phyloP scores from a whole-genome alignment of 352 stramenopile genomes.

The Phytophthora capsici region DNA sequence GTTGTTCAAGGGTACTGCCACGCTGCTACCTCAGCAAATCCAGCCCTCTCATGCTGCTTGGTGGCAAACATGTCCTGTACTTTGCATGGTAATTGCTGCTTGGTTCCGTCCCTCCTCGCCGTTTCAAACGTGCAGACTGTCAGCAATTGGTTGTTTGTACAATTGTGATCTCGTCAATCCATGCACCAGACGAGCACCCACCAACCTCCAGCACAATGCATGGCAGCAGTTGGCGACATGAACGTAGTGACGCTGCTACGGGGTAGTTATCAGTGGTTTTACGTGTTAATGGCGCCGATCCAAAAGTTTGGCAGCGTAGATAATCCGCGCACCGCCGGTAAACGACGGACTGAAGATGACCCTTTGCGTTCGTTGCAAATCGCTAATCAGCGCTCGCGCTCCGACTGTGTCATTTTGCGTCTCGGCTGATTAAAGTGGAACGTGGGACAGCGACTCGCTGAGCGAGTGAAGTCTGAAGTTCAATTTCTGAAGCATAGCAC shows the following conservation, averaged over 20 bases:
- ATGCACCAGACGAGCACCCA: background rate
- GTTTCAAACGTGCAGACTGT: conserved; percentile 12
- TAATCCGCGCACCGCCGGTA: too few relatives aligned
- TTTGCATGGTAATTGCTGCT: background rate
- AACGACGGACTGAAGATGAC: background rate
- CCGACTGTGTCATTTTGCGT: background rate
- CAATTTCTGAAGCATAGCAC: conserved; percentile 24
- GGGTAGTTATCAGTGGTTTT: too few relatives aligned
- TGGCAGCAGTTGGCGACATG: too few relatives aligned
- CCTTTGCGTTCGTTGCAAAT: conserved; percentile 13
- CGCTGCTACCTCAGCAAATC: background rate
- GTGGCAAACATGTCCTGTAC: background rate
- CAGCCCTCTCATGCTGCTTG: conserved; percentile 9
- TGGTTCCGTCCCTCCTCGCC: conserved; percentile 6
- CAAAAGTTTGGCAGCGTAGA: too few relatives aligned
- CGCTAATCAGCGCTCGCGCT: conserved; percentile 3
- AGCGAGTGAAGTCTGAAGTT: conserved; percentile 19
- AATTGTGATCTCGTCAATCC: background rate
- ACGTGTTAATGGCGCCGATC: too few relatives aligned
- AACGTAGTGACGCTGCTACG: too few relatives aligned
- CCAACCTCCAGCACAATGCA: too few relatives aligned
- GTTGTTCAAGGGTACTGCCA: background rate
- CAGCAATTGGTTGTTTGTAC: conserved; percentile 2
- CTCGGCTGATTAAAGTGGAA: conserved; percentile 15
- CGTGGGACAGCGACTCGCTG: conserved; percentile 12